Conservation (phyloP, 306 rosid species). For the Castanea crenata region DNA sequence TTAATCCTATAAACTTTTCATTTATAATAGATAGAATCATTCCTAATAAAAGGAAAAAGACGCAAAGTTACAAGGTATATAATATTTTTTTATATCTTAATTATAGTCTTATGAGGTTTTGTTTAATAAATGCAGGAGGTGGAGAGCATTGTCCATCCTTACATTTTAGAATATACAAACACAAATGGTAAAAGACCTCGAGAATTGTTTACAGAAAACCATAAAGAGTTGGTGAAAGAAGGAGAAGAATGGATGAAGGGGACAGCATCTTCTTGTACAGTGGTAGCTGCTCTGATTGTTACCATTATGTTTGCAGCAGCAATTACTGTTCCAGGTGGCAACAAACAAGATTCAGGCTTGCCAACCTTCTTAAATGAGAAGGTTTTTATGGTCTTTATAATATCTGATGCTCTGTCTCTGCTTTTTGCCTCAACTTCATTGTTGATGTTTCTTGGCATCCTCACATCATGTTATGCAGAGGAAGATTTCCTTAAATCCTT, state of each 20-base stretch:
- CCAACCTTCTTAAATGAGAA: not conserved
- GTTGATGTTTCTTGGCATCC: not conserved
- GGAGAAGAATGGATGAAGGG: not conserved
- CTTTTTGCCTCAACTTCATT: not conserved
- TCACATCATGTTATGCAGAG: not conserved
- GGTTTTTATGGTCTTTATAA: not conserved
- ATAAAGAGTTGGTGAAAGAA: not conserved
- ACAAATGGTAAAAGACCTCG: not conserved
- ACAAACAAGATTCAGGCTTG: not conserved
- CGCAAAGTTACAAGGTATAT: no score
- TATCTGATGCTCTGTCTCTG: not conserved
- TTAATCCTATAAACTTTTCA: no score
- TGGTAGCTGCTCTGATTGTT: not conserved
- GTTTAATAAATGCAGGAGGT: not conserved
- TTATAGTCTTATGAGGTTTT: not conserved
- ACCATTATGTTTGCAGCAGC: not conserved
- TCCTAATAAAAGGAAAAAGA: no score
- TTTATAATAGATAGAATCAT: no score
- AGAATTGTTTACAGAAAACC: not conserved
- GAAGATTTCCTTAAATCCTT: not conserved
- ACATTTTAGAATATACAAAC: accelerated
- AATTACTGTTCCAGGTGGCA: not conserved
- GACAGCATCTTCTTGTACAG: not conserved
- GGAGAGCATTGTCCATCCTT: not conserved
- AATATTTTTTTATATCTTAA: not conserved